Evolutionary conservation across 2,329 filamentous ascomycete species (phyloP), one percentile per base, ranked within the genome.

Genomic region (Pestalotiopsis sp.): DNA sequence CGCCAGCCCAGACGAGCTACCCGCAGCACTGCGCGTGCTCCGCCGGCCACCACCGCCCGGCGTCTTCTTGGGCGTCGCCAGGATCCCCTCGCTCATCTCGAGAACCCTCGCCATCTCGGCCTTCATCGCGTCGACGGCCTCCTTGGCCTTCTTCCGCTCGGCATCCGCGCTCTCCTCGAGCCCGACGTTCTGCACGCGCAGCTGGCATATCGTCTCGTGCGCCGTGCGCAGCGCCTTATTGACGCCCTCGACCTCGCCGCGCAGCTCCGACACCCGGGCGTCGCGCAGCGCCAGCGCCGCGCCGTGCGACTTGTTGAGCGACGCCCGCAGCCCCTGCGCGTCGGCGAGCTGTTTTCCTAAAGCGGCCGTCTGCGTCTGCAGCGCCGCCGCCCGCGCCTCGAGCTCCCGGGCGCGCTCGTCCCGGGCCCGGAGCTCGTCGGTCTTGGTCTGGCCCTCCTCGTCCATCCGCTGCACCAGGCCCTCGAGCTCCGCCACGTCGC

Each of bases 401-500:
- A 89, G 78, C 41, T 83, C 81, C 0, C 76, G 72, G 14, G 84
- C 78, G 17, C 75, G 73, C 4, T 79, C 73, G 3, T 82, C 77
- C 62, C 82, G 78, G 0, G 80, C 75, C n/a, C 75, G 73, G 14
- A 81, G 76, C 9, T 74, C 74, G 1, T 78, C 75, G 3, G 76
- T 71, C 0, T 77, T 76, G 1, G 78, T 76, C 1, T 76, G 74
- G 4, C 78, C 75, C 49, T 83, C 80, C 1, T 67, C 71, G 70
- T 90, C 87, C 68, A 89, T 77, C 4, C 78, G 75, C 69, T 83
- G 78, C 23, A 89, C 85, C 0, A 89, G 80, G 1, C 69, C 73
- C 75, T 90, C 87, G 0, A 91, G 81, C 74, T 87, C 85, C 0
- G 77, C 73, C 0, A 90, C 81, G 69, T 90, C 89, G 4, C 84